A percentile compares a stretch with the other conserved stretches of the same genome.
phyloP scores from a whole-genome alignment of 1,284 basidiomycete species.

The Melampsora americana region DNA sequence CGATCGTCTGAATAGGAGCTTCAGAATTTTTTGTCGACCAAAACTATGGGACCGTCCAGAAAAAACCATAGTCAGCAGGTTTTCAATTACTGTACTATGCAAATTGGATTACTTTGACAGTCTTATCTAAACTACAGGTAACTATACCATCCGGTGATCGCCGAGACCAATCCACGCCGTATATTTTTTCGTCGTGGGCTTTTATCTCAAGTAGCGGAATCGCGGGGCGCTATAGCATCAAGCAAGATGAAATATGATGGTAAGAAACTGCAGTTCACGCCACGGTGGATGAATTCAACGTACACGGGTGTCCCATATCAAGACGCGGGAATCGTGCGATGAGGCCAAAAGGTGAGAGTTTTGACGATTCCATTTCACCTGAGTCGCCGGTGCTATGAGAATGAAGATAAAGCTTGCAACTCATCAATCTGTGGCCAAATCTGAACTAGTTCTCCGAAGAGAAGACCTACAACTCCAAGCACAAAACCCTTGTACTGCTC shows the following conservation, averaged over 20 bases:
- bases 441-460: neutral
- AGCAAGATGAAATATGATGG: conserved; percentile 2
- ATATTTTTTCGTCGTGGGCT: conserved; percentile 83
- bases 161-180: conserved; percentile 92
- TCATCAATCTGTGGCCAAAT: neutral
- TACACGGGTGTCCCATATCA: conserved; percentile 82
- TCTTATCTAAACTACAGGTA: conserved; percentile 86
- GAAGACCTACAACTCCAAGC: conserved; percentile 66
- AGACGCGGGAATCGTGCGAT: conserved; percentile 74
- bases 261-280: neutral
- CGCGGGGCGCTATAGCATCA: conserved; percentile 71
- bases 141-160: conserved; percentile 70
- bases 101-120: conserved; percentile 76
- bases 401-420: neutral
- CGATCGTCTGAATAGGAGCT: conserved; percentile 63
- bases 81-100: neutral
- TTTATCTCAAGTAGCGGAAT: conserved; percentile 71
- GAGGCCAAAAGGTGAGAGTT: conserved; percentile 81
- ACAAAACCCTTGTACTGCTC: conserved; percentile 60
- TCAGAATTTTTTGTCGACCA: conserved; percentile 45
- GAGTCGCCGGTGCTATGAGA: conserved; percentile 71
- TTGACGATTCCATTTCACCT: conserved; percentile 90
- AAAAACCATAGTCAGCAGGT: conserved; percentile 47
- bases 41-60: conserved; percentile 46
- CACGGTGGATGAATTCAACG: conserved; percentile 45